Percentiles rank a stretch among this genome's conserved stretches.
These are phyloP conservation scores for Sclerotiophoma versabilis DNA, from an alignment of 2,329 filamentous ascomycete species.

Conservation along the genomic window DNA sequence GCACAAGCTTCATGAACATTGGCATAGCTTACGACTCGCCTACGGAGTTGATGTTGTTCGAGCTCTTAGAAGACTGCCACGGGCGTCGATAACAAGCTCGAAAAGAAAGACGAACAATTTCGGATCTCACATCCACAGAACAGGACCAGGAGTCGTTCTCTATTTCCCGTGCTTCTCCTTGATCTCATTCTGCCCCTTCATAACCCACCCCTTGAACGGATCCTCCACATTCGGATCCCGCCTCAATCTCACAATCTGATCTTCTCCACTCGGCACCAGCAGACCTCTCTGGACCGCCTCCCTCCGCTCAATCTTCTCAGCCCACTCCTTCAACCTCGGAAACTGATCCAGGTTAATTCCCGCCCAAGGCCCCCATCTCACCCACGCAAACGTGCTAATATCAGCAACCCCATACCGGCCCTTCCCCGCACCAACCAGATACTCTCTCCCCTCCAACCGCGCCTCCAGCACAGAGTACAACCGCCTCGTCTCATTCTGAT, in stretches of 20 bases:
- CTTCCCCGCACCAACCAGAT: slow-evolving; percentile 65
- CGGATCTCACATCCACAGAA: no score
- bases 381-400: slow-evolving; percentile 78
- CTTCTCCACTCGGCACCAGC: slow-evolving; percentile 29
- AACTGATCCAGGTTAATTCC: slow-evolving; percentile 73
- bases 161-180: slow-evolving; percentile 5
- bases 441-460: slow-evolving; percentile 64
- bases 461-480: slow-evolving; percentile 78
- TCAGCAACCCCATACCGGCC: slow-evolving; percentile 69
- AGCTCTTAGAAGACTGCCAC: slow-evolving; percentile 12
- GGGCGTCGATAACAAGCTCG: slow-evolving; percentile 5
- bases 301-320: slow-evolving; percentile 47
- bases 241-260: slow-evolving; percentile 35
- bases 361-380: slow-evolving; percentile 64
- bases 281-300: slow-evolving; percentile 64
- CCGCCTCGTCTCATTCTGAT: slow-evolving; percentile 80
- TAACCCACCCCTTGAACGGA: slow-evolving; percentile 35
- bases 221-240: slow-evolving; percentile 30
- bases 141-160: not conserved
- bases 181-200: slow-evolving; percentile 3
- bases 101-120: not conserved
- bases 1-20: slow-evolving; percentile 9
- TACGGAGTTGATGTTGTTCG: slow-evolving; percentile 15
- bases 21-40: slow-evolving; percentile 13
- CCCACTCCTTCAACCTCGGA: slow-evolving; percentile 61